These are phyloP conservation scores for Cercospora citrullina DNA, from an alignment of 2,329 filamentous ascomycete genomes.

Conservation along the genomic window DNA sequence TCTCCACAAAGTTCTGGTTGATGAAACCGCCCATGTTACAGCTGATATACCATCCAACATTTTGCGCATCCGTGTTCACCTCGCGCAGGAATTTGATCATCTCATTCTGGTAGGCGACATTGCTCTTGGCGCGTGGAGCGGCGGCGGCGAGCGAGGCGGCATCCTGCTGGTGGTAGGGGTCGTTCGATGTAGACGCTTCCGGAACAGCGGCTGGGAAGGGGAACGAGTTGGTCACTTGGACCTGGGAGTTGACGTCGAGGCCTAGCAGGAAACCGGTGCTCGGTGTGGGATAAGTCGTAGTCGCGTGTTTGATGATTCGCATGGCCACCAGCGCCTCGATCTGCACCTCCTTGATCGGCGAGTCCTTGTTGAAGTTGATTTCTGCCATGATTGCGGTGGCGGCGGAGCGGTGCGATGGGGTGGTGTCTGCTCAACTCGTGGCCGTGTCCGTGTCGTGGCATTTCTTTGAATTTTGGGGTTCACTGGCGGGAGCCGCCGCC, in stretches of 20 bases:
- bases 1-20: constrained; percentile 93
- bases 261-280: constrained; percentile 90
- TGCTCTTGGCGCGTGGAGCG: constrained; percentile 88
- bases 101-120: constrained; percentile 84
- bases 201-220: constrained; percentile 73
- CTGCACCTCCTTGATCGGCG: constrained; percentile 70
- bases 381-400: constrained; percentile 32
- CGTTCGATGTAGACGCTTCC: constrained; percentile 62
- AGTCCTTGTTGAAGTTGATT: constrained; percentile 41
- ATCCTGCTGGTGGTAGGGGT: constrained; percentile 68
- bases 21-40: constrained; percentile 98
- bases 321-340: constrained; percentile 95
- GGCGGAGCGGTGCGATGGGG: neutral
- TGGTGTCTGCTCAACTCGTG: constrained; percentile 7
- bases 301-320: constrained; percentile 97
- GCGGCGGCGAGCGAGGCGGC: constrained; percentile 76
- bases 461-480: constrained; percentile 10
- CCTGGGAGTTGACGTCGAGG: constrained; percentile 78
- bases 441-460: constrained; percentile 8
- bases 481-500: neutral
- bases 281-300: constrained; percentile 80
- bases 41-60: constrained; percentile 97
- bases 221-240: constrained; percentile 94
- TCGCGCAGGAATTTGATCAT: constrained; percentile 97
- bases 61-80: constrained; percentile 98